Percentiles rank a stretch among this genome's conserved stretches.
These are phyloP conservation scores for Wallacemonas sp. DNA, from an alignment of 208 protist genomes.

Conservation along the genomic window DNA sequence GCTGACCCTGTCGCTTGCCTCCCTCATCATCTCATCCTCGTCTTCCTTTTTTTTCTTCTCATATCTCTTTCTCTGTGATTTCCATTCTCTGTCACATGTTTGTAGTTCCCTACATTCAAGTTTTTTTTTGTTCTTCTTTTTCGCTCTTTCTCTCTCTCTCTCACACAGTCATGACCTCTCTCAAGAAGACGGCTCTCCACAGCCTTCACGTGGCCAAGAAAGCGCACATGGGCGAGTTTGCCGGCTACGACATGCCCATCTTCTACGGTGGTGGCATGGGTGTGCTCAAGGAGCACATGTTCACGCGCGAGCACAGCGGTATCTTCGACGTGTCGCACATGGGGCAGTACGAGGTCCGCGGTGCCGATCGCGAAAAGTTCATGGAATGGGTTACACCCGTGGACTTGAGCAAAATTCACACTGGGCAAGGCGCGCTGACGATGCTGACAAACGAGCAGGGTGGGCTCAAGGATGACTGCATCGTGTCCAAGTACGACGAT, in stretches of 20 bases:
- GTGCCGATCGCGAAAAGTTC: conserved; percentile 91
- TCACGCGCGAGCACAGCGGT: conserved; percentile 79
- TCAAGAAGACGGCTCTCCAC: conserved; percentile 82
- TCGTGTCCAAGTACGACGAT: conserved; percentile 91
- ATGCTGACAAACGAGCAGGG: conserved; percentile 94
- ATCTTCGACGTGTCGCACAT: conserved; percentile 98
- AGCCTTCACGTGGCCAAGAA: conserved; percentile 78
- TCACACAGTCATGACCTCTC: conserved; percentile 32
- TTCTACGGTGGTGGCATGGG: conserved; percentile 79
- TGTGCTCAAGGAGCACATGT: conserved; percentile 89
- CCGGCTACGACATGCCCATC: conserved; percentile 97
- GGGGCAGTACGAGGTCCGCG: conserved; percentile 92
- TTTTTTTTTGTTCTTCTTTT: conserved; percentile 12
- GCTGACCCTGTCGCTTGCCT: too few relatives aligned
- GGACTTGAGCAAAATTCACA: conserved; percentile 62
- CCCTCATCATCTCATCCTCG: conserved; percentile 11
- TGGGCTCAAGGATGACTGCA: conserved; percentile 96
- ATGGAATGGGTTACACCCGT: conserved; percentile 91
- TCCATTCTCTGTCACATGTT: neutral
- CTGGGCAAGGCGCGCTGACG: conserved; percentile 64
- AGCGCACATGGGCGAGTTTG: conserved; percentile 95
- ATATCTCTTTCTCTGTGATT: neutral
- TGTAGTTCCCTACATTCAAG: too few relatives aligned
- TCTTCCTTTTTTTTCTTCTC: conserved; percentile 14
- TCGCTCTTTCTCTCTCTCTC: neutral